Percentiles rank a stretch among this genome's conserved stretches.
phyloP scores from a whole-genome alignment of 2,329 filamentous ascomycete species.

The Cladorrhinum sp. region DNA sequence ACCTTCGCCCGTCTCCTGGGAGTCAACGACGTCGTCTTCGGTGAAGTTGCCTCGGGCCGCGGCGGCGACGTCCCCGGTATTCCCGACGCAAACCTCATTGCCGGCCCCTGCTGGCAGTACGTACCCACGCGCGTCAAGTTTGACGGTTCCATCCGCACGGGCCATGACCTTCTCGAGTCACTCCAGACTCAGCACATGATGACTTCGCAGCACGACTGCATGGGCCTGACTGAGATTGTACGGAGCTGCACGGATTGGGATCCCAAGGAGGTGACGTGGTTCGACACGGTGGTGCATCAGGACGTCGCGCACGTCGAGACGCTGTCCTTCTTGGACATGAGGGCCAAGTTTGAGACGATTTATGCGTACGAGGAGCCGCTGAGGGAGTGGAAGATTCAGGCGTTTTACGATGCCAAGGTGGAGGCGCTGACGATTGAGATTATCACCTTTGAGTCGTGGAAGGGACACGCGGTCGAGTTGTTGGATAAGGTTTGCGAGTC shows the following conservation, averaged over 20 bases:
- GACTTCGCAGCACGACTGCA: conserved; percentile 49
- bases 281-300: conserved; percentile 57
- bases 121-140: conserved; percentile 61
- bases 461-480: conserved; percentile 47
- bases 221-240: conserved; percentile 54
- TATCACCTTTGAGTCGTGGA: conserved; percentile 58
- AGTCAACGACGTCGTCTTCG: conserved; percentile 59
- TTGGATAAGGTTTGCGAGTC: conserved; percentile 47
- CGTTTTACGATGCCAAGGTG: conserved; percentile 45
- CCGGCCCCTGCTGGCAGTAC: conserved; percentile 66
- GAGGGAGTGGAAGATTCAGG: conserved; percentile 59
- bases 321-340: conserved; percentile 41
- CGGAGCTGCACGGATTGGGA: conserved; percentile 45
- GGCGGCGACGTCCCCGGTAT: conserved; percentile 55
- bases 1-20: conserved; percentile 54
- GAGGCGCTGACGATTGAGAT: conserved; percentile 55
- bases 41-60: conserved; percentile 63
- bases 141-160: conserved; percentile 40
- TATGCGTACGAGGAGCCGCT: conserved; percentile 58
- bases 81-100: conserved; percentile 52
- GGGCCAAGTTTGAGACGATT: conserved; percentile 50
- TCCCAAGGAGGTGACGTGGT: conserved; percentile 39
- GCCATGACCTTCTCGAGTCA: conserved; percentile 48
- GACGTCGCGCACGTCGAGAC: conserved; percentile 60
- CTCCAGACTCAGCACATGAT: conserved; percentile 58